Evolutionary conservation across 768 basidiomycete species (phyloP), one percentile per base, ranked within the genome.

Genomic region (Tricholoma hemisulphureum): DNA sequence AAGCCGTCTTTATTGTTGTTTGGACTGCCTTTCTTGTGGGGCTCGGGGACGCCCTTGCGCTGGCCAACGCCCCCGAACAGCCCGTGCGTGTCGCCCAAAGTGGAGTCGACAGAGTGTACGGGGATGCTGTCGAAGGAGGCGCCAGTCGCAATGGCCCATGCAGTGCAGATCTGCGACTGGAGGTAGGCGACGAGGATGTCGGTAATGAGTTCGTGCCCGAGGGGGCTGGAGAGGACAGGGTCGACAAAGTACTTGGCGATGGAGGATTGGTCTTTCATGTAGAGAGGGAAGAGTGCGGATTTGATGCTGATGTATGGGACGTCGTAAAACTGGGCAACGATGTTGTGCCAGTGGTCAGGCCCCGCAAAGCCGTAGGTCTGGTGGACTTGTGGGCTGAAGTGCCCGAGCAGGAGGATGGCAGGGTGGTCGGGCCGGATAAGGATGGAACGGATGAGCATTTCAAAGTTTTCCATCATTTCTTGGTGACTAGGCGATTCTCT

Each of bases 291-390:
- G 2, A 96, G 71, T 28, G 89, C 74, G 11, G 93, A 83, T 72
- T 96, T 96, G 59, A 85, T 82, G 71, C 88, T 91, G 65, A 99
- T 77, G 69, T 98, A 93, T 0, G 96, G 95, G 24, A 98, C 85
- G 69, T 99, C 97, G 76, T 99, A 99, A 77, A 94, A 98, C 68
- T 95, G 94, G 1, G 97, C 92, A 1, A 98, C 95, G 56, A 89
- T 75, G 61, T 81, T 87, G 71, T 99, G 96, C 80, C 86, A 86
- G 65, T 93, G 85, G 67, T 97, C 95, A 1, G 95, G 90, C 2
- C 96, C 95, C 3, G 85, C 86, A 67, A 91, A 97, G 2, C 95
- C 95, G 65, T 92, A 77, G 20, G 80, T 73, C 34, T 83, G 77
- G 64, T 95, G 91, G 1, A 88, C 68, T 66, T 99, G 94, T 0